Conservation (phyloP, 2,329 filamentous ascomycete species). For the Botrytis sinoallii region DNA sequence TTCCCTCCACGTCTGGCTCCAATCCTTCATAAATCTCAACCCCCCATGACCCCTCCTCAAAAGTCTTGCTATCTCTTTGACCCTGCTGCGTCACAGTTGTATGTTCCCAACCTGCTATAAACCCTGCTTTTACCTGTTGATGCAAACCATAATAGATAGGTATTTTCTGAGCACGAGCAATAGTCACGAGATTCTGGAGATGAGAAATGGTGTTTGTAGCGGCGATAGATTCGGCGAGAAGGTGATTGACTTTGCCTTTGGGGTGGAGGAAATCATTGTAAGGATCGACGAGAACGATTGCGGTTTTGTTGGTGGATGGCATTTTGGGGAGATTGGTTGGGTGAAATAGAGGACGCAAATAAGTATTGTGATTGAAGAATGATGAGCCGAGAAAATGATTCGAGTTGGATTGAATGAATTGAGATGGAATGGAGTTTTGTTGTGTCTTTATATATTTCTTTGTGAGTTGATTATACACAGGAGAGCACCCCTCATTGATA, state of each 20-base stretch:
- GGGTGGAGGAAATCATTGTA: constrained; percentile 36
- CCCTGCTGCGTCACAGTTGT: constrained; percentile 26
- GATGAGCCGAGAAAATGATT: not conserved
- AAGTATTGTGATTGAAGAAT: not conserved
- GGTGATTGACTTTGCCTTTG: constrained; percentile 29
- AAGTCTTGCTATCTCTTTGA: constrained; percentile 27
- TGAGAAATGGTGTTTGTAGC: constrained; percentile 34
- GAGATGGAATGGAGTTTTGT: not conserved
- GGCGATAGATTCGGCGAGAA: constrained; percentile 33
- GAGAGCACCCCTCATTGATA: not conserved
- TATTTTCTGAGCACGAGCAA: constrained; percentile 32
- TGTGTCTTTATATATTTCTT: not conserved
- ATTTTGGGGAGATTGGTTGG: not conserved
- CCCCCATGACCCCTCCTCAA: constrained; percentile 37
- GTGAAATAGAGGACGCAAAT: not conserved
- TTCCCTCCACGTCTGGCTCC: constrained; percentile 31
- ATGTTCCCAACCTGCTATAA: constrained; percentile 36
- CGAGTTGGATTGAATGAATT: not conserved
- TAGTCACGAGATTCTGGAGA: constrained; percentile 31
- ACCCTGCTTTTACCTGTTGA: constrained; percentile 32
- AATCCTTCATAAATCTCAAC: constrained; percentile 36
- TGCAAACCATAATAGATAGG: constrained; percentile 41
- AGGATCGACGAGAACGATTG: constrained; percentile 32
- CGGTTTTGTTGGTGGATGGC: constrained; percentile 20
- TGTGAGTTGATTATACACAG: not conserved